phyloP scores from a whole-genome alignment of 768 basidiomycete species.

The Hygrocybe coccinea region DNA sequence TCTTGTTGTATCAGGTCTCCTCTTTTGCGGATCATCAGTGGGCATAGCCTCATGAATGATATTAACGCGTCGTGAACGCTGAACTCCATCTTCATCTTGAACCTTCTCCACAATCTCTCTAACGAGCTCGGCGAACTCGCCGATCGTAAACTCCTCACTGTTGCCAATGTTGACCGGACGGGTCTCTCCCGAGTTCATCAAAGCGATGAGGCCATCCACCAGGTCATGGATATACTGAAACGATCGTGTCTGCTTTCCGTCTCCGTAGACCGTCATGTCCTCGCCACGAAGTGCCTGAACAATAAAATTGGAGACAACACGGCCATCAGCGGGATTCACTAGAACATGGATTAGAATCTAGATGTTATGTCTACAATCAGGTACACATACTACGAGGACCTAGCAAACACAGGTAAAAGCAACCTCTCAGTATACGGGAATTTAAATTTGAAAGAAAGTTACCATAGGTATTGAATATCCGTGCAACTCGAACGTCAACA shows the following conservation, averaged over 20 bases:
- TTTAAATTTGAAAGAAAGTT: neutral
- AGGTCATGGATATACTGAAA: slow-evolving; percentile 99
- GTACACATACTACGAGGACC: slow-evolving; percentile 63
- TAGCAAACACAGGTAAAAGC: neutral
- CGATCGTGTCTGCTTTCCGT: slow-evolving; percentile 88
- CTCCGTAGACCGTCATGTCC: slow-evolving; percentile 96
- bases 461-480: slow-evolving; percentile 96
- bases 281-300: slow-evolving; percentile 94
- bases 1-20: slow-evolving; percentile 87
- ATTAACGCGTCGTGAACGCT: slow-evolving; percentile 47
- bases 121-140: slow-evolving; percentile 89
- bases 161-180: slow-evolving; percentile 97
- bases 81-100: slow-evolving; percentile 72
- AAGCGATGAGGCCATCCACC: slow-evolving; percentile 83
- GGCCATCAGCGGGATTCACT: slow-evolving; percentile 97
- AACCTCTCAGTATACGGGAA: neutral
- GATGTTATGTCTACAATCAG: slow-evolving; percentile 8
- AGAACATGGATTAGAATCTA: slow-evolving; percentile 16
- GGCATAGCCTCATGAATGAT: slow-evolving; percentile 81
- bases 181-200: slow-evolving; percentile 93
- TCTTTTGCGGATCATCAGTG: slow-evolving; percentile 89
- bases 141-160: slow-evolving; percentile 91
- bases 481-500: slow-evolving; percentile 93
- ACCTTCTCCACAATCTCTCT: slow-evolving; percentile 91
- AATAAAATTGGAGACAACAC: slow-evolving; percentile 98